Conservation (phyloP, 495 filamentous ascomycete genomes). For the Trichoderma virens region DNA sequence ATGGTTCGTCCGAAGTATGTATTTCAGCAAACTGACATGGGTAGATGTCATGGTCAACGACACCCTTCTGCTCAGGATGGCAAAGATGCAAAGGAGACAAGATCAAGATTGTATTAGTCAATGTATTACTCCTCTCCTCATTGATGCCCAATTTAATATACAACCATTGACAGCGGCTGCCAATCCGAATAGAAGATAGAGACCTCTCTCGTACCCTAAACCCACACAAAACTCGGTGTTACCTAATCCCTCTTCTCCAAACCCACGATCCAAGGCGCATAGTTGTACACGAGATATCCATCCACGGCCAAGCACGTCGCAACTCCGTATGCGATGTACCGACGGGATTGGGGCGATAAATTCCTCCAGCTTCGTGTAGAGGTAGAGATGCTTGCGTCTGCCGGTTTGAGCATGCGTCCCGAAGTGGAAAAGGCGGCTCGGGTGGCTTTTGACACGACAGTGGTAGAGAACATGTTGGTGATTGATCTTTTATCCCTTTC, state of each 20-base stretch:
- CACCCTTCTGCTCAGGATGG: too few species aligned
- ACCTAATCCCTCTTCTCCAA: neutral
- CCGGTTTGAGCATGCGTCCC: neutral
- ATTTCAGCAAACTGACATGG: too few species aligned
- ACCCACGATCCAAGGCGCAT: neutral
- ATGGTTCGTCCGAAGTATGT: neutral
- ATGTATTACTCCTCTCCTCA: neutral
- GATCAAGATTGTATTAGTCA: neutral
- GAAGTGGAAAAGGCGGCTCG: slow-evolving; percentile 1
- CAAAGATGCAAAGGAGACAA: too few species aligned
- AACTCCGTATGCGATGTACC: neutral
- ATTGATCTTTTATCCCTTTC: too few species aligned
- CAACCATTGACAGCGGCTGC: too few species aligned
- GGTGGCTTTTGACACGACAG: neutral
- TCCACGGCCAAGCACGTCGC: neutral
- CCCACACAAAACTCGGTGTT: neutral
- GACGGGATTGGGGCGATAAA: neutral
- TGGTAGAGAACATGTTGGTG: neutral
- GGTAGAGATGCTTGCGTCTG: neutral
- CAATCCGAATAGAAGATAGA: too few species aligned
- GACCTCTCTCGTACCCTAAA: neutral
- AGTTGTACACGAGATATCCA: neutral
- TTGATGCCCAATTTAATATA: too few species aligned
- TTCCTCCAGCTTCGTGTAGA: neutral
- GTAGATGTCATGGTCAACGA: too few species aligned